Percentiles rank a stretch among this genome's conserved stretches.
Conservation (phyloP, 352 stramenopile species). For the Pythium rhizo-oryzae region DNA sequence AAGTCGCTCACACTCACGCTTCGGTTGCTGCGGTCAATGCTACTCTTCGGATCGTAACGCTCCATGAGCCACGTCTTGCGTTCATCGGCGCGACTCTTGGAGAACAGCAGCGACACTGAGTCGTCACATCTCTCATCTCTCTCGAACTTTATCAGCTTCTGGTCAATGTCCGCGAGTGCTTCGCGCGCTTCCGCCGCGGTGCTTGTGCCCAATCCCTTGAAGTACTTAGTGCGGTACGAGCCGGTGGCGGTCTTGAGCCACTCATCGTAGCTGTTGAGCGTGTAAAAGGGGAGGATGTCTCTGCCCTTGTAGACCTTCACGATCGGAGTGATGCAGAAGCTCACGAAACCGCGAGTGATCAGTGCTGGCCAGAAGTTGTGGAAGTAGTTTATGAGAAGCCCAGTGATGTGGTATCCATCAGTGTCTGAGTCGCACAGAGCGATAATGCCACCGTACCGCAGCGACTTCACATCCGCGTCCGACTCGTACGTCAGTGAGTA, state of each 20-base stretch:
- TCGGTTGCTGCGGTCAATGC: background rate
- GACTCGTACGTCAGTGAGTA: background rate
- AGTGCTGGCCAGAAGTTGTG: constrained; percentile 1
- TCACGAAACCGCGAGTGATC: background rate
- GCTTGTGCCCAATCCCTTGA: background rate
- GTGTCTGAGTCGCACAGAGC: background rate
- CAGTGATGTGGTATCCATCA: background rate
- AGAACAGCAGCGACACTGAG: background rate
- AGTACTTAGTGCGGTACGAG: background rate
- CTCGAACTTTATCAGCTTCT: constrained; percentile 1
- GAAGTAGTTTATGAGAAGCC: background rate
- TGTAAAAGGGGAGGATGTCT: constrained; percentile 1
- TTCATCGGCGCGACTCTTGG: constrained; percentile 1
- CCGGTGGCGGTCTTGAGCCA: background rate
- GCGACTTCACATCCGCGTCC: background rate
- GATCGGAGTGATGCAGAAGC: background rate
- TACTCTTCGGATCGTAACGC: background rate
- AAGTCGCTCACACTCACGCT: background rate
- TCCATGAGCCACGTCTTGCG: background rate
- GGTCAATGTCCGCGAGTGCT: background rate
- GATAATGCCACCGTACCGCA: background rate
- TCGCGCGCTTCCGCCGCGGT: background rate
- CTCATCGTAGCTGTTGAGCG: background rate
- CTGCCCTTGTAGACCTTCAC: background rate
- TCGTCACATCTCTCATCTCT: background rate